Evolutionary conservation across 306 rosid species (phyloP).

Genomic region (Sindora glabra): DNA sequence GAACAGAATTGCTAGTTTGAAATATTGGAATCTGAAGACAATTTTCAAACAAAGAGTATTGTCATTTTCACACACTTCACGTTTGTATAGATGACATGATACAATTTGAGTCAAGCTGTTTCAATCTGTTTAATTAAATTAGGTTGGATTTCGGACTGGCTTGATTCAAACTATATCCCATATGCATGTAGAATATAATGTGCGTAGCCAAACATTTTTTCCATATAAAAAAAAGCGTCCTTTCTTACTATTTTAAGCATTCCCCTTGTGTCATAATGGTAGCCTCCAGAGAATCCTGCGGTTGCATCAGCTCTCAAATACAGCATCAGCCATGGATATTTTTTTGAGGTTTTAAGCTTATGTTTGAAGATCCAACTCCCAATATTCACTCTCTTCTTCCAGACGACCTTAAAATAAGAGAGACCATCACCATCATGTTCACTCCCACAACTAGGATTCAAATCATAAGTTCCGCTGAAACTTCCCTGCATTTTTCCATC

Average conservation of each 20-base stretch:
- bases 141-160: too few relatives aligned
- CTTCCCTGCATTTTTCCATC: constrained; percentile 43
- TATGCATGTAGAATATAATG: too few relatives aligned
- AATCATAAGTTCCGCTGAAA: constrained; percentile 63
- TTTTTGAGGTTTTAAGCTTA: constrained; percentile 59
- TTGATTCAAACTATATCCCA: too few relatives aligned
- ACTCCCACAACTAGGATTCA: constrained; percentile 24
- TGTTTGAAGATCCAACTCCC: constrained; percentile 75
- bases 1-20: too few relatives aligned
- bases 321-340: constrained; percentile 83
- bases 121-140: too few relatives aligned
- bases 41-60: too few relatives aligned
- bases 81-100: too few relatives aligned
- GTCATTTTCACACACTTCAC: too few relatives aligned
- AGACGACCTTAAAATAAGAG: constrained; percentile 62
- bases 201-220: too few relatives aligned
- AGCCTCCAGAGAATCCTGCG: constrained; percentile 77
- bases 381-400: constrained; percentile 62
- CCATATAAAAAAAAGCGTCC: not conserved
- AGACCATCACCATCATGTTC: constrained; percentile 22
- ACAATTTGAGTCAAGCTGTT: too few relatives aligned
- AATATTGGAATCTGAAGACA: too few relatives aligned
- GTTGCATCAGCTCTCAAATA: constrained; percentile 85
- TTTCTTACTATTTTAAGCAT: constrained; percentile 64
- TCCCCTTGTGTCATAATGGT: constrained; percentile 80